phyloP scores from a whole-genome alignment of 176 grass and related monocot genomes.

The Rhynchospora breviuscula region DNA sequence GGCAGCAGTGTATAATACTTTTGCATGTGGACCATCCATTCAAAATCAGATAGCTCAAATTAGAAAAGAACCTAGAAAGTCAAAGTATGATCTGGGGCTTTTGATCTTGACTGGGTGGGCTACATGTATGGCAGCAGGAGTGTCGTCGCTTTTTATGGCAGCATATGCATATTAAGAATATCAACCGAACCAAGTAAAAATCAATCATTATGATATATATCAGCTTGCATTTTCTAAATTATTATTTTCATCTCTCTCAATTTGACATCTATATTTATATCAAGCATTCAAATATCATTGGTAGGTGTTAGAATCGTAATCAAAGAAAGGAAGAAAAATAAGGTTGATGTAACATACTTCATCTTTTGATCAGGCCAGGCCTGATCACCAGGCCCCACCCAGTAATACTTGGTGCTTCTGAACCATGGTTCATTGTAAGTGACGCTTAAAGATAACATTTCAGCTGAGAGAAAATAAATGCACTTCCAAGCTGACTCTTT shows the following conservation, averaged over 20 bases:
- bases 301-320: not conserved
- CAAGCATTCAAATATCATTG: not conserved
- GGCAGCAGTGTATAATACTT: not conserved
- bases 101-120: not conserved
- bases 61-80: not conserved
- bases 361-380: constrained; percentile 92
- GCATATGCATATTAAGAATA: not conserved
- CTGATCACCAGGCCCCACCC: constrained; percentile 80
- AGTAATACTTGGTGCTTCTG: constrained; percentile 67
- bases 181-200: not conserved
- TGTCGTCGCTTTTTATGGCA: not conserved
- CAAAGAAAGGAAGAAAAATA: not conserved
- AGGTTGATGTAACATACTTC: constrained; percentile 43
- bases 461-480: constrained; percentile 71
- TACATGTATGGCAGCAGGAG: not conserved
- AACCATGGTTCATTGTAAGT: constrained; percentile 90
- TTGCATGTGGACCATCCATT: not conserved
- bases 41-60: not conserved
- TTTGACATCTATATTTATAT: not conserved
- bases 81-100: not conserved
- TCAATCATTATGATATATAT: not conserved
- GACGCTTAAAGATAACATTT: constrained; percentile 68
- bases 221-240: not conserved
- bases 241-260: not conserved
- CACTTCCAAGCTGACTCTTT: constrained; percentile 97